Base-by-base conservation (phyloP, 148 eudicot genomes). In the Nyssa sinensis region DNA sequence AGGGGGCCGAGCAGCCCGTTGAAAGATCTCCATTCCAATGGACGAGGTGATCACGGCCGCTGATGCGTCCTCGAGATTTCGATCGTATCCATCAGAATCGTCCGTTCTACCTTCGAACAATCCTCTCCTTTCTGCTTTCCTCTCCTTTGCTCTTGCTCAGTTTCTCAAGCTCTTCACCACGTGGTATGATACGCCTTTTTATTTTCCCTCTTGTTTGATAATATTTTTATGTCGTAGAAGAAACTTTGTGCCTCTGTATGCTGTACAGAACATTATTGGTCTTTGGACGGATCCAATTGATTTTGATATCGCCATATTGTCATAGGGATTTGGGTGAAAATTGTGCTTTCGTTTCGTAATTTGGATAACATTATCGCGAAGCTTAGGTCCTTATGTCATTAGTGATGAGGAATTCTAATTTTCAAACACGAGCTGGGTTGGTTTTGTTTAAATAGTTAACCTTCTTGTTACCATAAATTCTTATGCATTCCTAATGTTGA, bases 141-240 rank as follows among this genome's bases (percentile, higher is more conserved):
- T 88, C 73, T 86, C 92, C 14, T 77, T 84, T 37, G 79, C 86
- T 29, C 68, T 86, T 57, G 92, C 89, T 71, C 89, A 88, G 69
- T 86, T 88, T 49, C 86, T 84, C 74, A 88, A 86, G 78, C 83
- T 86, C 74, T 88, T 88, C 75, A 86, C 89, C 67, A 37, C 84
- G 37, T 86, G 88, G 88, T 84, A 86, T 5, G 23, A 19, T n/a
- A n/a, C n/a, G n/a, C 41, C 0, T n/a, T 9, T 33, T 14, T 62
- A 3, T 27, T 44, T 29, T 62, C 21, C 57, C 62, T 69, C 29
- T 31, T 63, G 39, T 41, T 35, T 24, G 4, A 8, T 25, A 24
- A 39, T 1, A 49, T 14, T 27, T 29, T 68, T 19, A 13, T 35
- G 37, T 44, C 25, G 3, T 49, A 23, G 21, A 13, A 32, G 14